A percentile compares a stretch with the other conserved stretches of the same genome.
These are phyloP conservation scores for Solanum bukasovii DNA, from an alignment of 257 asterid genomes.

Conservation along the genomic window DNA sequence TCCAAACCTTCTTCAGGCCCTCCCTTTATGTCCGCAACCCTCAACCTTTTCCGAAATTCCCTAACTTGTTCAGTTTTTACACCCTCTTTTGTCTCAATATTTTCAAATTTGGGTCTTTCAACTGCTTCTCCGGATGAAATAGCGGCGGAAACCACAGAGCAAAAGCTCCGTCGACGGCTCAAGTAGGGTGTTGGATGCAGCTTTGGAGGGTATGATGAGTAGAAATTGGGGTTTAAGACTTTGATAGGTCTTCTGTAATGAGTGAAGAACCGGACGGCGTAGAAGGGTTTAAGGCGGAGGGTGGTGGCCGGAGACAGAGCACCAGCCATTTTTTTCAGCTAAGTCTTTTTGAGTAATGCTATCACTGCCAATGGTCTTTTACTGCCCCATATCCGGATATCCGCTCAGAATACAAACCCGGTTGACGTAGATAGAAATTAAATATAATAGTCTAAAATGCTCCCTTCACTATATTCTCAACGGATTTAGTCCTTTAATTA, in stretches of 20 bases:
- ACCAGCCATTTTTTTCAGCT: constrained; percentile 30
- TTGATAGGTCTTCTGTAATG: constrained; percentile 11
- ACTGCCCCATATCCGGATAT: constrained; percentile 1
- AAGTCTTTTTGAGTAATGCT: not conserved
- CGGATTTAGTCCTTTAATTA: too few species aligned
- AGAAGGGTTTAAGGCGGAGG: constrained; percentile 51
- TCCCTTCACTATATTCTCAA: too few species aligned
- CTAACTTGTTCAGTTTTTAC: constrained; percentile 36
- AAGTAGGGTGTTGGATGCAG: constrained; percentile 17
- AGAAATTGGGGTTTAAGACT: not conserved
- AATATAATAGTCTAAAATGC: too few species aligned
- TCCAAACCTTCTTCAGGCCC: constrained; percentile 67
- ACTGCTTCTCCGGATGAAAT: constrained; percentile 47
- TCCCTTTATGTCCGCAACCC: constrained; percentile 70
- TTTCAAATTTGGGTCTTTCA: constrained; percentile 21
- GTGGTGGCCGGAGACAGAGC: constrained; percentile 54
- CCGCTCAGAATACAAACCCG: not conserved
- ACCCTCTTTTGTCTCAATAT: not conserved
- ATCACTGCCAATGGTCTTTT: not conserved
- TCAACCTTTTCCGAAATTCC: constrained; percentile 57
- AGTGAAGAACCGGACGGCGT: constrained; percentile 32
- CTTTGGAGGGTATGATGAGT: constrained; percentile 13
- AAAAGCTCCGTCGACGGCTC: constrained; percentile 30
- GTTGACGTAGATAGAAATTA: too few species aligned
- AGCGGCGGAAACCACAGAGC: constrained; percentile 42